Conservation (phyloP, 169 alveolate genomes). For the Eimeria nieschulzi region DNA sequence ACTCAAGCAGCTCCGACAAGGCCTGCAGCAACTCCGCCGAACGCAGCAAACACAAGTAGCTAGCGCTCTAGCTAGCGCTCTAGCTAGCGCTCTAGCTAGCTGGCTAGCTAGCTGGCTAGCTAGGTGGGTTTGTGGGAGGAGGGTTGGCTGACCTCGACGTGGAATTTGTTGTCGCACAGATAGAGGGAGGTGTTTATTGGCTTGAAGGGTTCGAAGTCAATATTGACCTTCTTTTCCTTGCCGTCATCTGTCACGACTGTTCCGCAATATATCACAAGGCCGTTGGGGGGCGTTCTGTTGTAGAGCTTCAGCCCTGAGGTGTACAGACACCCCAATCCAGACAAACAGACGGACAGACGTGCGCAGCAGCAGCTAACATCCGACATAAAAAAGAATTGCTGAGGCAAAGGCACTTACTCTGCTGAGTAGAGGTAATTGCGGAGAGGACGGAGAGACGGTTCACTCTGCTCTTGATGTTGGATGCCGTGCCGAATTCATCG, state of each 20-base stretch:
- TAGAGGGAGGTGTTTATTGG: conserved; percentile 97
- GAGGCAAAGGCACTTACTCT: conserved; percentile 84
- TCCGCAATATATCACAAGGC: conserved; percentile 98
- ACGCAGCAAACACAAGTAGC: no score
- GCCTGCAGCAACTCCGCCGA: no score
- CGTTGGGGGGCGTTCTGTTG: conserved; percentile 97
- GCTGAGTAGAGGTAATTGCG: conserved; percentile 98
- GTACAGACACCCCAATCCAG: background rate
- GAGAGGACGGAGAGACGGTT: conserved; percentile 97
- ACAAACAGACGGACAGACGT: no score
- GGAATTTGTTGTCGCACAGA: conserved; percentile 97
- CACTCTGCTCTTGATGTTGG: conserved; percentile 96
- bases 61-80: background rate
- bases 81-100: background rate
- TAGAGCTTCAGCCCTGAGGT: conserved; percentile 91
- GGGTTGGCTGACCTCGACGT: conserved; percentile 88
- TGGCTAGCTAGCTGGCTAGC: background rate
- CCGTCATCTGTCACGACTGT: conserved; percentile 97
- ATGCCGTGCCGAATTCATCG: conserved; percentile 97
- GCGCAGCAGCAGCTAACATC: background rate
- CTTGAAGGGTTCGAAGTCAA: conserved; percentile 98
- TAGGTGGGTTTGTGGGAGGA: no score
- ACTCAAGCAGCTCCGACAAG: conserved; percentile 88
- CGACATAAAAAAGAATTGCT: background rate
- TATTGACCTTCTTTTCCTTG: conserved; percentile 82